Evolutionary conservation across 192 early-diverging fungal genomes (phyloP), one percentile per base, ranked within the genome.

Genomic region (Oehlia diaphana): DNA sequence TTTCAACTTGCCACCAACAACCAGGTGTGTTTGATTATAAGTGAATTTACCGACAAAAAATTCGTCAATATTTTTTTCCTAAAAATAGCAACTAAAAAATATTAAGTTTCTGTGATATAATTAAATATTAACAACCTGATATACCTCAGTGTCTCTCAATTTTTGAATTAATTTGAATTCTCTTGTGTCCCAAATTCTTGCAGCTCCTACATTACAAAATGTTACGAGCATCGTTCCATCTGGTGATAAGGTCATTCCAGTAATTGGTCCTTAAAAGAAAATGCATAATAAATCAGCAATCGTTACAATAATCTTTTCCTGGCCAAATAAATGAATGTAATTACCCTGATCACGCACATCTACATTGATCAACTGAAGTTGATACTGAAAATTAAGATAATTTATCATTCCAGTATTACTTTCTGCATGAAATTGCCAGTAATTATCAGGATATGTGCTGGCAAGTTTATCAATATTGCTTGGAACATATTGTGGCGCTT

Each of bases 1-100:
- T 82, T 97, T 98, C 42, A 94, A 88, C 82, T 97, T 98, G 72
- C 97, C 97, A 9, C 92, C 97, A 23, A 92, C 91, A 23, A 93
- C 88, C 5, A 98, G 75, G 21, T 90, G 83, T 63, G 86, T 87
- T 12, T 89, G 87, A 76, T 91, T 87, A 31, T 90, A 90, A 12
- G 89, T 88, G 64, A 97, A 98, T 47, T 91, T 87, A 49, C 96
- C 96, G 42, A 93, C 92, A 79, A 94, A 97, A 74, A 92, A 96
- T 82, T 98, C 96, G 79, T 98, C 96, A 83, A 98, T 96, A 63
- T 98, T 89, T 13, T 86, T 79, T 83, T 95, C 94, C 79, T 86
- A 50, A 47, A 42, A 83, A 77, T 49, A 21, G n/a, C 23, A 80
- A 58, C 8, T 16, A 14, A 19, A 35, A 67, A 53, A 61, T 35